Evolutionary conservation across 768 basidiomycete species (phyloP).

Genomic region (Scleroderma bovista): DNA sequence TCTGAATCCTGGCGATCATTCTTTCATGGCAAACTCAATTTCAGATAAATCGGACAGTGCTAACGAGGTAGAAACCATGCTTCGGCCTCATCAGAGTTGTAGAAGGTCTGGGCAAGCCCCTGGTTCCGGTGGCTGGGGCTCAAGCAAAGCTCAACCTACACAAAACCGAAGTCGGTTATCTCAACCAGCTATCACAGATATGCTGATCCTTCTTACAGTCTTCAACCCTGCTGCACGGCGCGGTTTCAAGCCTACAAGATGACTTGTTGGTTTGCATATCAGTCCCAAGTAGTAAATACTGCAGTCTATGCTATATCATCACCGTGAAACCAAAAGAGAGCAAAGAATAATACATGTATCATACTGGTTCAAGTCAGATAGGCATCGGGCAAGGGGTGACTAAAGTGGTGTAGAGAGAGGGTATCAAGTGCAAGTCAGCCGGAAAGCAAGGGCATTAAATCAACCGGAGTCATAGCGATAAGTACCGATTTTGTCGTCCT

Average conservation of each 20-base stretch:
- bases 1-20: slow-evolving; percentile 31
- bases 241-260: slow-evolving; percentile 44
- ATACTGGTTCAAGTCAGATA: slow-evolving; percentile 7
- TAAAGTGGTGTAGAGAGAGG: slow-evolving; percentile 10
- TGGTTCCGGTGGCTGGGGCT: slow-evolving; percentile 34
- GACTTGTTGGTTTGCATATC: not conserved
- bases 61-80: slow-evolving; percentile 67
- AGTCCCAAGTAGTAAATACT: not conserved
- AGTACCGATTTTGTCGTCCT: slow-evolving; percentile 75
- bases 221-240: slow-evolving; percentile 40
- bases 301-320: not conserved
- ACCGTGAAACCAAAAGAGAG: not conserved
- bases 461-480: slow-evolving; percentile 34
- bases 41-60: slow-evolving; percentile 64
- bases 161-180: slow-evolving; percentile 24
- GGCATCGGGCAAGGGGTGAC: not conserved
- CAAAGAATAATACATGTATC: slow-evolving; percentile 21
- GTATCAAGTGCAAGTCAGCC: slow-evolving; percentile 9
- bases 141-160: slow-evolving; percentile 17
- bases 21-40: slow-evolving; percentile 39
- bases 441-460: slow-evolving; percentile 7
- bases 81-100: slow-evolving; percentile 31
- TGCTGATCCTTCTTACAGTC: slow-evolving; percentile 24
- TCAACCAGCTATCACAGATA: not conserved
- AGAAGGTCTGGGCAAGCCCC: slow-evolving; percentile 14